A percentile compares a stretch with the other conserved stretches of the same genome.
These are phyloP conservation scores for Zygosaccharomyces siamensis DNA, from an alignment of 805 yeast species.

Conservation along the genomic window DNA sequence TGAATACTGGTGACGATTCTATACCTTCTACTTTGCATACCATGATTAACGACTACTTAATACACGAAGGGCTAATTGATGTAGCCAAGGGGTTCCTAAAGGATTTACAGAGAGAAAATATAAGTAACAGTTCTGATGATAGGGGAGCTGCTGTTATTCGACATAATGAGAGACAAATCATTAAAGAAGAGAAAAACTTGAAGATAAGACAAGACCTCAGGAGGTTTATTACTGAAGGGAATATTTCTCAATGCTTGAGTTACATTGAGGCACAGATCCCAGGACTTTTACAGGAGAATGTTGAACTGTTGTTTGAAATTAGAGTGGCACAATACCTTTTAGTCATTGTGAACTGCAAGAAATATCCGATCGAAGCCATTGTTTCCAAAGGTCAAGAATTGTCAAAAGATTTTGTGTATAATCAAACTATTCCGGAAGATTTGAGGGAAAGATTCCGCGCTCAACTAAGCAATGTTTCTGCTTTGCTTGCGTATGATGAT, in stretches of 20 bases:
- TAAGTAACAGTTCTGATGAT: slow-evolving; percentile 15
- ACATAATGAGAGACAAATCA: slow-evolving; percentile 31
- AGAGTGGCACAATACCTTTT: slow-evolving; percentile 26
- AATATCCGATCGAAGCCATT: slow-evolving; percentile 16
- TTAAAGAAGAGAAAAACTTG: slow-evolving; percentile 36
- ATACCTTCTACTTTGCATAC: slow-evolving; percentile 28
- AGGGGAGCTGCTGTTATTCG: slow-evolving; percentile 21
- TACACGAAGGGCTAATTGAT: slow-evolving; percentile 54
- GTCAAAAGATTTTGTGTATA: slow-evolving; percentile 22
- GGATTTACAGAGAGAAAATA: slow-evolving; percentile 39
- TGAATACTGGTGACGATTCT: slow-evolving; percentile 27
- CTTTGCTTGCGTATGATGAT: slow-evolving; percentile 49
- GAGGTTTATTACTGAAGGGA: slow-evolving; percentile 39
- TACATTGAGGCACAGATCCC: slow-evolving; percentile 34
- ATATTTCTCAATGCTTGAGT: slow-evolving; percentile 42
- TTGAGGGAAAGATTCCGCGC: slow-evolving; percentile 34
- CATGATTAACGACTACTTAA: slow-evolving; percentile 42
- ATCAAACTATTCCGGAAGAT: slow-evolving; percentile 14
- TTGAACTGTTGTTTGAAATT: slow-evolving; percentile 29
- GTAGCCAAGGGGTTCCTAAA: slow-evolving; percentile 47
- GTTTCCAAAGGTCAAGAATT: slow-evolving; percentile 26
- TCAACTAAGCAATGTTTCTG: slow-evolving; percentile 43
- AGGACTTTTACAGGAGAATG: slow-evolving; percentile 20
- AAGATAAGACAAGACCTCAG: slow-evolving; percentile 45
- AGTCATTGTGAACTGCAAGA: slow-evolving; percentile 14